Evolutionary conservation across 116 monocot genomes (phyloP).

Genomic region (Papilionanthe hybrid): DNA sequence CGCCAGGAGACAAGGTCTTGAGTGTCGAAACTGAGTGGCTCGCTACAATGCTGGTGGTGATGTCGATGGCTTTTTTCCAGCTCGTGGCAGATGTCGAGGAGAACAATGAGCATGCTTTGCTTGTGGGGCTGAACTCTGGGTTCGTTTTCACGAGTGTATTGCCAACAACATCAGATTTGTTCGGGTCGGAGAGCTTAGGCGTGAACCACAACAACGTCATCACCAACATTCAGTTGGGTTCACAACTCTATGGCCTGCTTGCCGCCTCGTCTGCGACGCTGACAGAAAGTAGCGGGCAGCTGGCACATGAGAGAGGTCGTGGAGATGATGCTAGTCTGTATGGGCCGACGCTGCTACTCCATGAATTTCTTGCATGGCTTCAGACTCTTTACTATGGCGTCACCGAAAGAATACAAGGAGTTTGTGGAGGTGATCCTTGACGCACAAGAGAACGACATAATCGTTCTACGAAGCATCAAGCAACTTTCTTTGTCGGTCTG

Average conservation of each 20-base stretch:
- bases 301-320: background rate
- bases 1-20: constrained; percentile 7
- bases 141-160: constrained; percentile 78
- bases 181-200: constrained; percentile 63
- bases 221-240: constrained; percentile 83
- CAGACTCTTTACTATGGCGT: constrained; percentile 1
- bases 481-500: constrained; percentile 15
- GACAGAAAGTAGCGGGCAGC: constrained; percentile 20
- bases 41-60: constrained; percentile 44
- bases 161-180: constrained; percentile 78
- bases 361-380: constrained; percentile 47
- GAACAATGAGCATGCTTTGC: constrained; percentile 21
- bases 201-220: constrained; percentile 92
- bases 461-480: constrained; percentile 73
- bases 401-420: constrained; percentile 38
- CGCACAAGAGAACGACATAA: constrained; percentile 79
- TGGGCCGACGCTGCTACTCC: constrained; percentile 52
- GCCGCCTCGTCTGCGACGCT: constrained; percentile 63
- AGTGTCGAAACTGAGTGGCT: constrained; percentile 68
- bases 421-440: constrained; percentile 87
- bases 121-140: constrained; percentile 79
- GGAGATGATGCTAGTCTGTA: background rate
- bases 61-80: constrained; percentile 70
- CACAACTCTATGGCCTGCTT: constrained; percentile 74
- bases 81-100: constrained; percentile 20